Conservation (phyloP, 345 rosid species). For the Gossypium mustelinum region DNA sequence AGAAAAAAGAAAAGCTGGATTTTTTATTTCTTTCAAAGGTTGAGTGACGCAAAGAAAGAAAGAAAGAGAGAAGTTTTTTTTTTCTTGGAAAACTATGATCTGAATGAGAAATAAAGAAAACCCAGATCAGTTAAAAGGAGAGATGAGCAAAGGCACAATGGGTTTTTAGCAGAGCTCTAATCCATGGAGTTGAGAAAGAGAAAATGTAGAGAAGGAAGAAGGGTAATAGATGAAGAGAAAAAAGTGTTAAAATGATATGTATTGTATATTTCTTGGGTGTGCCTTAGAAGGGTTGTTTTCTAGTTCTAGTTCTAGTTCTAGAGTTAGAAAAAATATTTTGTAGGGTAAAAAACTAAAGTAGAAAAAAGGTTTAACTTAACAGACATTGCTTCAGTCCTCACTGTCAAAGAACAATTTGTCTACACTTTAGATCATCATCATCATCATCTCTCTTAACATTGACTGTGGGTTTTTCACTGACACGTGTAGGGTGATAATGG, state of each 20-base stretch:
- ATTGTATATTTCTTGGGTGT: neutral
- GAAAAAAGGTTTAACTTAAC: neutral
- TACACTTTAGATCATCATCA: neutral
- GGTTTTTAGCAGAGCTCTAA: slow-evolving; percentile 6
- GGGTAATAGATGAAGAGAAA: neutral
- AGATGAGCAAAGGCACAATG: neutral
- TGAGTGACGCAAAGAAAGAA: slow-evolving; percentile 13
- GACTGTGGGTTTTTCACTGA: neutral
- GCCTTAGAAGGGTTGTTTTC: neutral
- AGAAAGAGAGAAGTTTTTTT: neutral
- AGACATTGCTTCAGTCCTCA: neutral
- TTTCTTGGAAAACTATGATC: slow-evolving; percentile 16
- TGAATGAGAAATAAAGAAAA: slow-evolving; percentile 11
- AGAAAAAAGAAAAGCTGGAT: neutral
- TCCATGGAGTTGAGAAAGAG: slow-evolving; percentile 1
- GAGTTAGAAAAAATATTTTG: neutral
- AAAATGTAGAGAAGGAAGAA: neutral
- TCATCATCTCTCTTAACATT: neutral
- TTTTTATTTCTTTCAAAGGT: slow-evolving; percentile 13
- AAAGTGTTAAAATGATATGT: neutral
- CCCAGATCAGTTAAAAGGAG: slow-evolving; percentile 26
- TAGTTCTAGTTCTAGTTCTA: neutral
- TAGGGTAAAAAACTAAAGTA: slow-evolving; percentile 3
- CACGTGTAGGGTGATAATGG: slow-evolving; percentile 8
- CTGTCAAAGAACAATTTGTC: neutral